Percentiles rank a stretch among this genome's conserved stretches.
These are phyloP conservation scores for Neurospora sp. DNA, from an alignment of 2,329 filamentous ascomycete species.

Conservation along the genomic window DNA sequence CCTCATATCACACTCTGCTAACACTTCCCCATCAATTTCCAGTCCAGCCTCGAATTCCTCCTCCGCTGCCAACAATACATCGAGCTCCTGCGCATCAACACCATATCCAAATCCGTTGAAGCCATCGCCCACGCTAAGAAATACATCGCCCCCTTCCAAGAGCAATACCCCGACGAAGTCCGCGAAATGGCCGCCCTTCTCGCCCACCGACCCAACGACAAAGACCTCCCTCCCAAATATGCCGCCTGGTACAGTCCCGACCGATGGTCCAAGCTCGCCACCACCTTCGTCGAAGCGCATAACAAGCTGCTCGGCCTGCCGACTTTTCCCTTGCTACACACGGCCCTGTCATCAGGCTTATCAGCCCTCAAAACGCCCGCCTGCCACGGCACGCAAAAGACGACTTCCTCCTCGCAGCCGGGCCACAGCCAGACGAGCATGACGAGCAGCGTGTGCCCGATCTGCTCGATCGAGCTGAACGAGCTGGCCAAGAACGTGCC, in stretches of 20 bases:
- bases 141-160: constrained; percentile 61
- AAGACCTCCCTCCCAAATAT: constrained; percentile 35
- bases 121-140: constrained; percentile 76
- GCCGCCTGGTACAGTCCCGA: constrained; percentile 47
- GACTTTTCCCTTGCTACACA: constrained; percentile 72
- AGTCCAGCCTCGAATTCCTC: constrained; percentile 86
- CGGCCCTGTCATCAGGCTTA: constrained; percentile 80
- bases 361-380: constrained; percentile 93
- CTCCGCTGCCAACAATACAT: constrained; percentile 91
- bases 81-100: constrained; percentile 66
- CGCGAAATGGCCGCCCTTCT: constrained; percentile 69
- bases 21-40: background rate
- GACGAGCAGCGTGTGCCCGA: constrained; percentile 76
- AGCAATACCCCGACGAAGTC: constrained; percentile 59
- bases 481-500: constrained; percentile 80
- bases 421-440: constrained; percentile 32
- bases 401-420: constrained; percentile 7
- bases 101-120: constrained; percentile 57
- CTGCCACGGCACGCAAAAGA: constrained; percentile 48
- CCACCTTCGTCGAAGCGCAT: constrained; percentile 76
- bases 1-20: background rate
- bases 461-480: constrained; percentile 92
- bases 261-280: constrained; percentile 68
- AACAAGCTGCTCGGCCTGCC: constrained; percentile 79
- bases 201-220: constrained; percentile 41